Evolutionary conservation across 2,329 filamentous ascomycete genomes (phyloP).

Genomic region (Aspergillus clavatus): DNA sequence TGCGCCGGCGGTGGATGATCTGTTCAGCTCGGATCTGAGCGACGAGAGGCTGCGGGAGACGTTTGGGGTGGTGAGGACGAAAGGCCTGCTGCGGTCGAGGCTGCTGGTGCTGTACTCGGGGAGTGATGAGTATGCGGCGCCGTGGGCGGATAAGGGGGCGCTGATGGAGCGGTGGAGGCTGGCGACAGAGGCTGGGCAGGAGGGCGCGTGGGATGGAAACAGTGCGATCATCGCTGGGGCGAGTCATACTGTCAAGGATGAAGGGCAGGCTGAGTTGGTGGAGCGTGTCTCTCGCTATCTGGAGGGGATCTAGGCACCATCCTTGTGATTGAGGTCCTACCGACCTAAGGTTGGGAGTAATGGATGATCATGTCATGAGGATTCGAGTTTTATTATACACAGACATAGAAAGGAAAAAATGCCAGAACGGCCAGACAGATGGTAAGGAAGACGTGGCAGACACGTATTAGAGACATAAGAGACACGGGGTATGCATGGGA

Average conservation of each 20-base stretch:
- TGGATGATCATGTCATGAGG: background rate
- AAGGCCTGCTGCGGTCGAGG: conserved; percentile 35
- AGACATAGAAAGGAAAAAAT: conserved; percentile 8
- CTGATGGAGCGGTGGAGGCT: conserved; percentile 42
- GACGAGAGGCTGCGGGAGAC: conserved; percentile 54
- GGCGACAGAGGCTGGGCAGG: conserved; percentile 35
- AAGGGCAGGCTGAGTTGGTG: conserved; percentile 43
- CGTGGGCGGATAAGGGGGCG: conserved; percentile 42
- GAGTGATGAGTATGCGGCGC: conserved; percentile 43
- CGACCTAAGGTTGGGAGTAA: background rate
- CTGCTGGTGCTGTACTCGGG: conserved; percentile 45
- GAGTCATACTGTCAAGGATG: conserved; percentile 46
- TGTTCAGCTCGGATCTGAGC: conserved; percentile 75
- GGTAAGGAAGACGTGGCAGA: conserved; percentile 6
- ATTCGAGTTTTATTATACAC: background rate
- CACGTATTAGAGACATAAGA: conserved; percentile 9
- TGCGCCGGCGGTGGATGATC: conserved; percentile 70
- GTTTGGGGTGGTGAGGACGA: conserved; percentile 54
- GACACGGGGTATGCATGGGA: background rate
- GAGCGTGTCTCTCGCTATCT: conserved; percentile 34
- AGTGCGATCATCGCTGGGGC: conserved; percentile 47
- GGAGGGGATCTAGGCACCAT: conserved; percentile 21
- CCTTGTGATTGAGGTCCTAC: background rate
- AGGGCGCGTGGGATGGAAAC: conserved; percentile 45
- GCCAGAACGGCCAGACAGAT: conserved; percentile 3